phyloP scores from a whole-genome alignment of 331 rosid species.

The Telfairia occidentalis region DNA sequence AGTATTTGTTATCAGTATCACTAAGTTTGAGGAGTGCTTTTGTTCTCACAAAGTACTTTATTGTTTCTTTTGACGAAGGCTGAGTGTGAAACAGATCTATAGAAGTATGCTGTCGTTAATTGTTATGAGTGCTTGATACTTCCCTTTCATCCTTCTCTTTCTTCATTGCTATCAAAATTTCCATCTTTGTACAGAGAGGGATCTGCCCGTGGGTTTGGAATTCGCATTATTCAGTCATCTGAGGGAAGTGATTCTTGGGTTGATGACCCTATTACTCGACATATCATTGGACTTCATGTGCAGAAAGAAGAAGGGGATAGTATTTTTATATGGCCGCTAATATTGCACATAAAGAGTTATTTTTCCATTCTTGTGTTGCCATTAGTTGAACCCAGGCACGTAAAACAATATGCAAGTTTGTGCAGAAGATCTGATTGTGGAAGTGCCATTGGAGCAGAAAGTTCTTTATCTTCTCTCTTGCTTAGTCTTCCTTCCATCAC shows the following conservation, averaged over 20 bases:
- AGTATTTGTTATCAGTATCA: not conserved
- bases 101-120: not conserved
- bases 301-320: constrained; percentile 38
- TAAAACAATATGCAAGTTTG: constrained; percentile 48
- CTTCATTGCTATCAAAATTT: not conserved
- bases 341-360: constrained; percentile 58
- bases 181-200: constrained; percentile 52
- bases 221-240: constrained; percentile 55
- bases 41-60: not conserved
- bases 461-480: constrained; percentile 67
- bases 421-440: constrained; percentile 74
- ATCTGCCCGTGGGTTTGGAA: constrained; percentile 62
- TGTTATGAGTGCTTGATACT: not conserved
- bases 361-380: constrained; percentile 59
- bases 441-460: constrained; percentile 57
- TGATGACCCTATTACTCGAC: constrained; percentile 90
- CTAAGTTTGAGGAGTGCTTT: not conserved
- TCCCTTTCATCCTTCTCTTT: not conserved
- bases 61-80: not conserved
- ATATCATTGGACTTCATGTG: constrained; percentile 53
- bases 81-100: not conserved
- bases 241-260: constrained; percentile 87
- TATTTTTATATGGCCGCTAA: constrained; percentile 71
- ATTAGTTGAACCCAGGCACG: constrained; percentile 64
- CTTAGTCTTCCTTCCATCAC: constrained; percentile 86